Evolutionary conservation across 768 basidiomycete genomes (phyloP), one percentile per base, ranked within the genome.

Genomic region (Naganishia randhawae): DNA sequence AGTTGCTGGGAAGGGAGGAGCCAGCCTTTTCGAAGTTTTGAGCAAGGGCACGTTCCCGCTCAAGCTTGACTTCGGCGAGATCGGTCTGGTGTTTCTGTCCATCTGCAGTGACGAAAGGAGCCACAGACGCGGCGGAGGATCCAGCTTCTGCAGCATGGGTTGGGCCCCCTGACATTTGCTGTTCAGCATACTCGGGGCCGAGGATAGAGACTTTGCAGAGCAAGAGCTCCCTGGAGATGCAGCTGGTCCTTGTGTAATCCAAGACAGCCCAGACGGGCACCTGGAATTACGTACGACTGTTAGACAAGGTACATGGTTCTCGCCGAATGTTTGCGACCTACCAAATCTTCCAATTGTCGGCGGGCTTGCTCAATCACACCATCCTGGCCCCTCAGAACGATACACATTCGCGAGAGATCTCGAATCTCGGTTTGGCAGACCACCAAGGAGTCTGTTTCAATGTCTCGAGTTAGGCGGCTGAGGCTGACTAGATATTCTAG

Each of bases 201-300:
- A 99, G 88, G 76, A 94, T 95, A 68, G 96, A 98, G 3, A 99
- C 87, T 78, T 99, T 99, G 76, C 89, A 91, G 72, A 99, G 88
- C 35, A 98, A 85, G 16, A 98, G 85, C 81, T 99, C 96, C 73
- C 96, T 90, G 72, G 89, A 85, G 78, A 99, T 95, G 32, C 88
- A 87, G 66, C 85, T 86, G 27, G 93, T 98, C 70, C 94, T 85
- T 22, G 95, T 97, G 80, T 98, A 99, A 81, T 99, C 94, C 69
- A 99, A 84, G 35, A 99, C 96, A 32, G 95, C 96, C 96, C 96
- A 99, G 4, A 99, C 96, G 57, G 95, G 96, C 31, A 99, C 94
- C 95, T 96, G 67, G 9, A 32, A 61, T 8, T 50, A 41, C 27
- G 27, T 4, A 10, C 0, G 52, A 16, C 52, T 29, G 25, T 65